A percentile compares a stretch with the other conserved stretches of the same genome.
These are phyloP conservation scores for Wickerhamiella sergipiensis DNA, from an alignment of 805 yeast species.

Conservation along the genomic window DNA sequence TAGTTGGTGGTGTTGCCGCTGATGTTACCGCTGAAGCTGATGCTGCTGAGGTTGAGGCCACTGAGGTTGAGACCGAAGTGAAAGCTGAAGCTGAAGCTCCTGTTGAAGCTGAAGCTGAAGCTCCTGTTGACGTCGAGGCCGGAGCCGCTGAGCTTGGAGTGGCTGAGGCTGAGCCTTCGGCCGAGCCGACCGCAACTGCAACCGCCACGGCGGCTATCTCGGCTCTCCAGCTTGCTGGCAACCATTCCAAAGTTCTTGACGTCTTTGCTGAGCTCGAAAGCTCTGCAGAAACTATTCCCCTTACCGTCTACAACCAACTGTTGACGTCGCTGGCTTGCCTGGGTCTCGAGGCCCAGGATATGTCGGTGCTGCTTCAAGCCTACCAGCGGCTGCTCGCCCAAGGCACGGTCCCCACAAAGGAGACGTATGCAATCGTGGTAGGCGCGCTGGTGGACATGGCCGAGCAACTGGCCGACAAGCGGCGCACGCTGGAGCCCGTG, in stretches of 20 bases:
- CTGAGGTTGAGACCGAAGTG: conserved; percentile 8
- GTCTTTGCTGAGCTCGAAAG: conserved; percentile 8
- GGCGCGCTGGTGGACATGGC: conserved; percentile 17
- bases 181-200: not conserved
- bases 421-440: conserved; percentile 20
- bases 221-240: conserved; percentile 9
- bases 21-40: not conserved
- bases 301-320: conserved; percentile 18
- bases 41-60: conserved; percentile 7
- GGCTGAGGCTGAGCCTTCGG: not conserved
- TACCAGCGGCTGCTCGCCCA: conserved; percentile 19
- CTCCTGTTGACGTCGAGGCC: conserved; percentile 11
- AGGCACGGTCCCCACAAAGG: conserved; percentile 16
- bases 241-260: conserved; percentile 7
- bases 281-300: conserved; percentile 7
- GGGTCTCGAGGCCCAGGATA: conserved; percentile 10
- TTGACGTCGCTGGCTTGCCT: conserved; percentile 12
- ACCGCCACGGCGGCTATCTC: not conserved
- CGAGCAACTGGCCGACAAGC: not conserved
- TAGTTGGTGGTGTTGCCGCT: not conserved
- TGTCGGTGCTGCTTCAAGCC: conserved; percentile 18
- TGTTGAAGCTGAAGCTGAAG: not conserved
- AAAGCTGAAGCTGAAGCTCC: not conserved
- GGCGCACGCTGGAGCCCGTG: conserved; percentile 4
- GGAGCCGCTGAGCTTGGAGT: too few species aligned